Percentiles rank a stretch among this genome's conserved stretches.
These are phyloP conservation scores for Ophiostoma montium DNA, from an alignment of 2,329 filamentous ascomycete genomes.

Conservation along the genomic window DNA sequence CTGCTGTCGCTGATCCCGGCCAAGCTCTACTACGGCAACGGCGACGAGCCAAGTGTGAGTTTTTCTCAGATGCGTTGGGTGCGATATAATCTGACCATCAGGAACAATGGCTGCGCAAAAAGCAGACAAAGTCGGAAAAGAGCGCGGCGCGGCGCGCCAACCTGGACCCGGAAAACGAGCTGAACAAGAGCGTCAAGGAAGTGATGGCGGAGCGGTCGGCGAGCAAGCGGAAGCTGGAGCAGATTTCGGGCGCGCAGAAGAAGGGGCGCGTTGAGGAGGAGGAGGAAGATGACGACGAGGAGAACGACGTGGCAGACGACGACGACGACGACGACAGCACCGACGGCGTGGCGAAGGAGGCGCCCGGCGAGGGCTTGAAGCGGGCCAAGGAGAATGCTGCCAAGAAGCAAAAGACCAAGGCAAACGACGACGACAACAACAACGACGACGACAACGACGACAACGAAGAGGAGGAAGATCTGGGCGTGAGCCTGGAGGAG, in stretches of 20 bases:
- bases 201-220: constrained; percentile 58
- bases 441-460: constrained; percentile 3
- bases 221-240: constrained; percentile 69
- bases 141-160: constrained; percentile 46
- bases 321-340: constrained; percentile 31
- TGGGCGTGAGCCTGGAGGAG: constrained; percentile 10
- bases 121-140: constrained; percentile 88
- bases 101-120: constrained; percentile 92
- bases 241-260: constrained; percentile 28
- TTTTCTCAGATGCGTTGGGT: no score
- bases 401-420: constrained; percentile 37
- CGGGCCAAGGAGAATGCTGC: constrained; percentile 24
- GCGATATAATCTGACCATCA: constrained; percentile 27
- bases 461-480: constrained; percentile 15
- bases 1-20: constrained; percentile 78
- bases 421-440: constrained; percentile 7
- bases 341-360: constrained; percentile 39
- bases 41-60: constrained; percentile 60
- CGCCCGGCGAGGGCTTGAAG: constrained; percentile 51
- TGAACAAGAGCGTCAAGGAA: constrained; percentile 75
- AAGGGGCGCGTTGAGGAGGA: constrained; percentile 14
- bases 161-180: constrained; percentile 73
- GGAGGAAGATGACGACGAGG: constrained; percentile 19
- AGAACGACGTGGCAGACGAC: constrained; percentile 29
- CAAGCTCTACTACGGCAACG: constrained; percentile 80